Evolutionary conservation across 2,329 filamentous ascomycete species (phyloP).

Genomic region (Aspergillus udagawae): DNA sequence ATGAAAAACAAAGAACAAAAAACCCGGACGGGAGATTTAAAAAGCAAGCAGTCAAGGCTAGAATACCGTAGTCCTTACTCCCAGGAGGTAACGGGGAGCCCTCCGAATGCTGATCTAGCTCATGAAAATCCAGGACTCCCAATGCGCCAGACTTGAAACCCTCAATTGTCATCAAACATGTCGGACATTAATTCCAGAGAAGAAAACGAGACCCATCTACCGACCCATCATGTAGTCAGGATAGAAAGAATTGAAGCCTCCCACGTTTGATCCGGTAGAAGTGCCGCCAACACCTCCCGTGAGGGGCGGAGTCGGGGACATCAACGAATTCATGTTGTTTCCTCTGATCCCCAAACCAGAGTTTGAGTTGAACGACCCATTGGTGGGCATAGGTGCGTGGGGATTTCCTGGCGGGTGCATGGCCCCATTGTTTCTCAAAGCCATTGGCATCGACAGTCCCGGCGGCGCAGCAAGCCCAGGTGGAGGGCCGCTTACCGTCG

Average conservation of each 20-base stretch:
- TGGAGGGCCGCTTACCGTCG: conserved; percentile 69
- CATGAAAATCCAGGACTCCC: conserved; percentile 34
- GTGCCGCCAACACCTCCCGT: conserved; percentile 25
- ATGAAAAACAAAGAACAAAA: conserved; percentile 19
- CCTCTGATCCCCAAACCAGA: conserved; percentile 36
- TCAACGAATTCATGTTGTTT: conserved; percentile 29
- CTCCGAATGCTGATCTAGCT: conserved; percentile 41
- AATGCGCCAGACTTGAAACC: conserved; percentile 35
- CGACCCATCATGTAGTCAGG: conserved; percentile 49
- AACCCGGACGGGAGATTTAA: conserved; percentile 15
- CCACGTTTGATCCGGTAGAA: conserved; percentile 28
- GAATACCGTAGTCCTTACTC: conserved; percentile 33
- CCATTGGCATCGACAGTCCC: conserved; percentile 52
- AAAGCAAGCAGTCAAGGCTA: conserved; percentile 28
- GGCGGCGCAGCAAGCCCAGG: conserved; percentile 76
- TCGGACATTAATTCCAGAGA: conserved; percentile 35
- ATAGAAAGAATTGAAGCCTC: conserved; percentile 37
- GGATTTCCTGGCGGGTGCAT: conserved; percentile 29
- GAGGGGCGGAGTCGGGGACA: conserved; percentile 27
- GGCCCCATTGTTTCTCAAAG: conserved; percentile 27
- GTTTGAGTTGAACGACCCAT: conserved; percentile 33
- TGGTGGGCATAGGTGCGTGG: conserved; percentile 26
- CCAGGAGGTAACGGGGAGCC: conserved; percentile 30
- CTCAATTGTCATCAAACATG: conserved; percentile 42
- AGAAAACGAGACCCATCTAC: conserved; percentile 27